phyloP scores from a whole-genome alignment of 176 grass and related monocot genomes.

The Cymbopogon citratus region DNA sequence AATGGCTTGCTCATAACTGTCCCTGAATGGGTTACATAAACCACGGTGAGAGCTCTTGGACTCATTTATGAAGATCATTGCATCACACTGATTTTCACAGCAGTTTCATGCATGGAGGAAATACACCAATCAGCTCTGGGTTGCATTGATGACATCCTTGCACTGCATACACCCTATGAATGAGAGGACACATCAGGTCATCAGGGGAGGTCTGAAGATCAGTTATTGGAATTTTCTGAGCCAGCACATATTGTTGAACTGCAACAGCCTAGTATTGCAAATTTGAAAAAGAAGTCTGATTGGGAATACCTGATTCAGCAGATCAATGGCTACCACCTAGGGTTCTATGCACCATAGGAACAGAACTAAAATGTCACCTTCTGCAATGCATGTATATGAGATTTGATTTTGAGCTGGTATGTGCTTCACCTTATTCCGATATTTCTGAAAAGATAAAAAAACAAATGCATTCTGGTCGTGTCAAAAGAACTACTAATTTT shows the following conservation, averaged over 20 bases:
- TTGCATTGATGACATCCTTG: not conserved
- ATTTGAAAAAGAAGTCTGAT: not conserved
- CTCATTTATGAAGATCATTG: not conserved
- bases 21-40: not conserved
- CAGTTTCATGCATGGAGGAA: not conserved
- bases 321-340: not conserved
- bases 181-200: not conserved
- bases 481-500: not conserved
- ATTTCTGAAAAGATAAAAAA: not conserved
- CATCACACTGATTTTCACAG: not conserved
- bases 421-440: not conserved
- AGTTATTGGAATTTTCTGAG: not conserved
- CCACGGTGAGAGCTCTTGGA: not conserved
- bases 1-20: not conserved
- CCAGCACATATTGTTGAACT: not conserved
- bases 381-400: not conserved
- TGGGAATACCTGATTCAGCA: not conserved
- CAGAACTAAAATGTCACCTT: slow-evolving; percentile 8
- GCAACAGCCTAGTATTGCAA: not conserved
- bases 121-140: not conserved
- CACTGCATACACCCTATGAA: not conserved
- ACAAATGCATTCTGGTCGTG: not conserved
- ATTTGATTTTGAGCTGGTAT: not conserved
- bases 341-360: slow-evolving; percentile 5
- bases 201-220: not conserved